Percentiles rank a stretch among this genome's conserved stretches.
Evolutionary conservation across 768 basidiomycete genomes (phyloP).

Genomic region (Lactarius quietus): DNA sequence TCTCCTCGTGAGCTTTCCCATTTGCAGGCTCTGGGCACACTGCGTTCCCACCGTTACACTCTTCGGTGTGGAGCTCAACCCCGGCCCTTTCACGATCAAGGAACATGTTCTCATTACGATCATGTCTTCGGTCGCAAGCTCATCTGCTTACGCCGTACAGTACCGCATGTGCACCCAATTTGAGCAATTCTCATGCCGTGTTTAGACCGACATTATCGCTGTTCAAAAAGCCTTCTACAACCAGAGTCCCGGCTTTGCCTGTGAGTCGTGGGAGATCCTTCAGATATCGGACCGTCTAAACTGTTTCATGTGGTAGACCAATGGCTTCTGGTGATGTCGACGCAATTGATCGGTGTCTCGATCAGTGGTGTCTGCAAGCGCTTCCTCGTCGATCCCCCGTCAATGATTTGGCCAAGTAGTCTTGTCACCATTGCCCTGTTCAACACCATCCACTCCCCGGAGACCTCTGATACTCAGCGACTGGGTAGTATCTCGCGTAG

Average conservation of each 20-base stretch:
- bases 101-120: slow-evolving; percentile 56
- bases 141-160: slow-evolving; percentile 35
- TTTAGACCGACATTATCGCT: slow-evolving; percentile 42
- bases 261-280: slow-evolving; percentile 18
- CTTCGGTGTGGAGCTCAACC: slow-evolving; percentile 53
- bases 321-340: slow-evolving; percentile 42
- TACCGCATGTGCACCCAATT: not conserved
- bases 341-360: slow-evolving; percentile 41
- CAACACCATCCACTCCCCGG: slow-evolving; percentile 40
- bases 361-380: slow-evolving; percentile 42
- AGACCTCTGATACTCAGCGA: slow-evolving; percentile 41
- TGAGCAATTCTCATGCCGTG: not conserved
- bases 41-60: slow-evolving; percentile 50
- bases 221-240: slow-evolving; percentile 46
- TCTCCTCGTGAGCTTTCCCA: slow-evolving; percentile 63
- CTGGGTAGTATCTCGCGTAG: slow-evolving; percentile 48
- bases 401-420: slow-evolving; percentile 45
- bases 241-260: slow-evolving; percentile 38
- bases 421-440: slow-evolving; percentile 42
- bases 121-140: slow-evolving; percentile 38
- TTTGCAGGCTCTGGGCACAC: slow-evolving; percentile 56
- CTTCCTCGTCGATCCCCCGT: slow-evolving; percentile 42
- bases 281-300: not conserved
- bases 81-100: slow-evolving; percentile 74
- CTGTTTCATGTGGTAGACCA: slow-evolving; percentile 26